Evolutionary conservation across 2,329 filamentous ascomycete genomes (phyloP).

Genomic region (Davidsoniella eucalypti): DNA sequence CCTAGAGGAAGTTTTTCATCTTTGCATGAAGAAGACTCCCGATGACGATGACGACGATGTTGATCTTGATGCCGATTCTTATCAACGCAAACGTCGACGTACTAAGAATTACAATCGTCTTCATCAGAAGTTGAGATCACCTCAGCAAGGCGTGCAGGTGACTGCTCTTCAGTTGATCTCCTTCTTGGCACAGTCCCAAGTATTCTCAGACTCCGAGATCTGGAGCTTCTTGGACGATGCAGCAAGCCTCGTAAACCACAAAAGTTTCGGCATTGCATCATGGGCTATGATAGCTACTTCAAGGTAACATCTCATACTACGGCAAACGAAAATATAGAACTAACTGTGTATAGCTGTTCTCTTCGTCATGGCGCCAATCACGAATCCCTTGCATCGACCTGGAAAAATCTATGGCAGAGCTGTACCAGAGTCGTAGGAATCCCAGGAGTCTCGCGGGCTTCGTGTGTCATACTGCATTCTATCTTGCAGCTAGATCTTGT

Average conservation of each 20-base stretch:
- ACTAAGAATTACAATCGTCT: conserved; percentile 30
- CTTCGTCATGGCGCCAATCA: conserved; percentile 12
- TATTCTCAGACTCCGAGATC: conserved; percentile 34
- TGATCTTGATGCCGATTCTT: conserved; percentile 22
- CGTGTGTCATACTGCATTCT: conserved; percentile 54
- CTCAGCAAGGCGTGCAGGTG: conserved; percentile 27
- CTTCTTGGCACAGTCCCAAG: conserved; percentile 34
- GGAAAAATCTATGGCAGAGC: conserved; percentile 63
- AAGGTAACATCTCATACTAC: conserved; percentile 34
- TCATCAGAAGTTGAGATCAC: conserved; percentile 30
- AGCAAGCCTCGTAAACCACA: conserved; percentile 45
- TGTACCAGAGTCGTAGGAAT: conserved; percentile 55
- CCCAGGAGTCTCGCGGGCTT: conserved; percentile 54
- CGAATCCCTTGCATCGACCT: conserved; percentile 24
- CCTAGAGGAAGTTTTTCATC: conserved; percentile 30
- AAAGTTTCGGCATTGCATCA: conserved; percentile 46
- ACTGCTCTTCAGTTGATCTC: conserved; percentile 41
- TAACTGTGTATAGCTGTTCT: conserved; percentile 21
- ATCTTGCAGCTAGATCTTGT: conserved; percentile 53
- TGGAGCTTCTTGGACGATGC: conserved; percentile 41
- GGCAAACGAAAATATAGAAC: background rate
- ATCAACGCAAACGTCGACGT: conserved; percentile 36
- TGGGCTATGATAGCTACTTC: conserved; percentile 79
- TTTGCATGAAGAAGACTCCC: background rate
- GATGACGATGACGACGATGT: background rate